phyloP scores from a whole-genome alignment of 768 basidiomycete species.

The Russula olivacea region DNA sequence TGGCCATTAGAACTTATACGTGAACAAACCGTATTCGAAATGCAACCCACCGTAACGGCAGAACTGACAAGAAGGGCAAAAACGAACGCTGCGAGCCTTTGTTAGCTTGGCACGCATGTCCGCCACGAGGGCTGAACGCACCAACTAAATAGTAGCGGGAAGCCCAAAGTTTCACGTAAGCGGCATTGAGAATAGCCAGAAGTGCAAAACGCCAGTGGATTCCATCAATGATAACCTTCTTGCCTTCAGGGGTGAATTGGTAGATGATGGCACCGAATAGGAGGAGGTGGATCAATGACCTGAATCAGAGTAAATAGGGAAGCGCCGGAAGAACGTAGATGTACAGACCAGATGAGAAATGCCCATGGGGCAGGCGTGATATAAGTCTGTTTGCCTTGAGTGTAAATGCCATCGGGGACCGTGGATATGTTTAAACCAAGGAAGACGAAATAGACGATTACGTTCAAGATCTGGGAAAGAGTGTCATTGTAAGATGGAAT shows the following conservation, averaged over 20 bases:
- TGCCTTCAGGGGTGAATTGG: conserved; percentile 77
- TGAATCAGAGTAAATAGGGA: conserved; percentile 29
- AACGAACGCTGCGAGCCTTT: conserved; percentile 59
- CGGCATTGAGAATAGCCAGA: conserved; percentile 77
- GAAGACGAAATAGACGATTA: conserved; percentile 78
- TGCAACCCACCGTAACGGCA: conserved; percentile 41
- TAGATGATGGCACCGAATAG: conserved; percentile 88
- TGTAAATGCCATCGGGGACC: conserved; percentile 67
- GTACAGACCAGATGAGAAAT: conserved; percentile 76
- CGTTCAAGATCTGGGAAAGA: conserved; percentile 53
- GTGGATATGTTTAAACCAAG: conserved; percentile 90
- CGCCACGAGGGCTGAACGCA: conserved; percentile 25
- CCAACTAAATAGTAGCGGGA: conserved; percentile 62
- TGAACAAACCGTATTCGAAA: conserved; percentile 20
- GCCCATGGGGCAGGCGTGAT: conserved; percentile 93
- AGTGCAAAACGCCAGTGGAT: conserved; percentile 90
- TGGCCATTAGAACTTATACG: conserved; percentile 30
- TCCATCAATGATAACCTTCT: conserved; percentile 75
- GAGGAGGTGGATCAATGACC: conserved; percentile 85
- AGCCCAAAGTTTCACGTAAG: conserved; percentile 89
- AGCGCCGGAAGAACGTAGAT: neutral
- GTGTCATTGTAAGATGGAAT: neutral
- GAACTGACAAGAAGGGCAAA: conserved; percentile 85
- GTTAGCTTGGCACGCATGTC: neutral
- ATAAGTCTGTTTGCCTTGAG: conserved; percentile 77